Base-by-base conservation (phyloP, 805 yeast genomes). In the Ogataea philodendri region DNA sequence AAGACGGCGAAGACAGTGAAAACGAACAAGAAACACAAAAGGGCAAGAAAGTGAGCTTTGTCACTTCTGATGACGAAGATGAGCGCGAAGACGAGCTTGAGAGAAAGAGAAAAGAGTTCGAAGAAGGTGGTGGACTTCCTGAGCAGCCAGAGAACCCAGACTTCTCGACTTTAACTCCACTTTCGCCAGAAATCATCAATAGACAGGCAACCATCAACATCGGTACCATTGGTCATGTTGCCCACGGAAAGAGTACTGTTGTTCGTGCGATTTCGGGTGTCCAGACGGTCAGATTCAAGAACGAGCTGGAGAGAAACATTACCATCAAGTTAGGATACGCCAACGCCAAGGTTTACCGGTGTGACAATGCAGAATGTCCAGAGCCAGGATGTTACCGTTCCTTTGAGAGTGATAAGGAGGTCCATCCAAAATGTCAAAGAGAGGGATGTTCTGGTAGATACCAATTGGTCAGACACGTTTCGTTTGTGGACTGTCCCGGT, bases 401-500 rank as follows among this genome's bases (percentile, higher is more conserved):
- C 8, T 94, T 84, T 69, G 84, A 90, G 55, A 83, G 95, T 20
- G 96, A 87, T 60, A 90, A 85, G 66, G 99, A 93, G 69, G 85
- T 93, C 52, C 74, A 77, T 59, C 99, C 99, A 51, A 83, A 82
- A 59, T 86, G 97, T 68, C 84, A 82, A 57, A 78, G 86, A 52
- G 81, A 81, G 47, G 96, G 93, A 8, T 87, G 95, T 65, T 63
- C 62, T n/a, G 95, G 95, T 37, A 84, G 95, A 60, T 89, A 88
- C 67, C 76, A 77, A 55, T 74, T 93, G 52, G 79, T 88, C 26
- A 87, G 99, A 67, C 99, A 93, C 62, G 98, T 93, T 35, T 87
- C 96, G 8, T 94, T 94, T 57, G 98, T 94, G 44, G 99, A 93
- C 73, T 94, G 98, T 73, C 99, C 99, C 43, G 99, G 99, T 65